A percentile compares a stretch with the other conserved stretches of the same genome.
These are phyloP conservation scores for Aegilops sharonensis DNA, from an alignment of 176 grass and related monocot species.

Conservation along the genomic window DNA sequence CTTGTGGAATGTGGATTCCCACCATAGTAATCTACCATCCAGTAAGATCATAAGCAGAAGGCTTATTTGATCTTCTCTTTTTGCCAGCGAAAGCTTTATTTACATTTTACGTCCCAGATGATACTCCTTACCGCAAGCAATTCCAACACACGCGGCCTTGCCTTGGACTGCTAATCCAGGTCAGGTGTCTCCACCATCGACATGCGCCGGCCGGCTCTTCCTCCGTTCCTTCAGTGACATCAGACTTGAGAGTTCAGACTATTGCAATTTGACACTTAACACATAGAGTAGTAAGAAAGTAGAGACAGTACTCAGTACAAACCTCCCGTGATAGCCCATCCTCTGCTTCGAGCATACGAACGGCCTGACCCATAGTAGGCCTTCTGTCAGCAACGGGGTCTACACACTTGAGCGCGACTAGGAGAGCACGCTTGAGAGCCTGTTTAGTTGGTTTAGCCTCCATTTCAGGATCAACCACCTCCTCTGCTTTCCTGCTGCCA, in stretches of 20 bases:
- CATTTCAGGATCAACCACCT: constrained; percentile 20
- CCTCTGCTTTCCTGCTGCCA: constrained; percentile 19
- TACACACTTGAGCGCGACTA: constrained; percentile 5
- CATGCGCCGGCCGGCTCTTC: background rate
- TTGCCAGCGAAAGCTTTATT: background rate
- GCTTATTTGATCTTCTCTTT: background rate
- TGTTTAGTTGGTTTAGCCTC: constrained; percentile 15
- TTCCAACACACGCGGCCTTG: background rate
- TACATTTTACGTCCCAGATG: background rate
- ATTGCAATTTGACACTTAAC: background rate
- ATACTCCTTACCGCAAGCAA: background rate
- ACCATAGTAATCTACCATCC: background rate
- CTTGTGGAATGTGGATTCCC: background rate
- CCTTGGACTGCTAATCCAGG: background rate
- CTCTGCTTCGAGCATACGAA: constrained; percentile 21
- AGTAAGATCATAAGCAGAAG: background rate
- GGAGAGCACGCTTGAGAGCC: constrained; percentile 24
- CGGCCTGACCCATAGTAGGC: constrained; percentile 16
- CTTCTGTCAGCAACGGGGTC: constrained; percentile 8
- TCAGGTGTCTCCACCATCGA: background rate
- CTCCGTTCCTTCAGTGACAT: constrained; percentile 19
- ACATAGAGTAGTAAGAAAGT: background rate
- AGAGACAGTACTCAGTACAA: background rate
- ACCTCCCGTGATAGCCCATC: background rate
- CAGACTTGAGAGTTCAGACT: background rate